Percentiles rank a stretch among this genome's conserved stretches.
phyloP scores from a whole-genome alignment of 2,329 filamentous ascomycete species.

The Penicillium vulpinum region DNA sequence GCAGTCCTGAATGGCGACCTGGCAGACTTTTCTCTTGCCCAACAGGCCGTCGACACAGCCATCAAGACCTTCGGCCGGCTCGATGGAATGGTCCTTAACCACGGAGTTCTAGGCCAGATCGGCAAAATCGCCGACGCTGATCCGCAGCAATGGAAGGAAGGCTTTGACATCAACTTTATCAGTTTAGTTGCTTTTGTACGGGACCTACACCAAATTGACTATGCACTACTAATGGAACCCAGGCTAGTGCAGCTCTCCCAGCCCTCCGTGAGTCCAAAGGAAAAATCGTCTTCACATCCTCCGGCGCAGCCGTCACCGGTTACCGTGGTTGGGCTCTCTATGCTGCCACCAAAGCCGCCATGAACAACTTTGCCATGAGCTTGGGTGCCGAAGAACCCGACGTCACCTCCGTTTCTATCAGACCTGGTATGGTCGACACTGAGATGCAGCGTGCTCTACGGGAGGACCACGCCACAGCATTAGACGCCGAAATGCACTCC shows the following conservation, averaged over 20 bases:
- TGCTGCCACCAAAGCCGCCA: conserved; percentile 39
- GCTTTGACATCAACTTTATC: conserved; percentile 85
- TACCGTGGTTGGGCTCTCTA: conserved; percentile 41
- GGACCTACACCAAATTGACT: conserved; percentile 5
- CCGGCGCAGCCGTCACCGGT: conserved; percentile 33
- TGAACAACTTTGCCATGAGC: conserved; percentile 35
- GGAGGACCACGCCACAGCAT: conserved; percentile 63
- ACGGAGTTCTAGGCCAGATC: conserved; percentile 77
- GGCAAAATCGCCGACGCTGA: conserved; percentile 66
- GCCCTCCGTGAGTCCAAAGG: conserved; percentile 37
- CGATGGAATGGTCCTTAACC: conserved; percentile 84
- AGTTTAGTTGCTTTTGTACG: conserved; percentile 75
- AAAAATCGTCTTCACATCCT: conserved; percentile 39
- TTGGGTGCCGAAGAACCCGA: conserved; percentile 33
- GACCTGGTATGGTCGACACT: conserved; percentile 39
- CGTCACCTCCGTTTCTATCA: conserved; percentile 30
- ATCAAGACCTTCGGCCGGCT: conserved; percentile 68
- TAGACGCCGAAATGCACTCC: conserved; percentile 58
- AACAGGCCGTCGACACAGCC: conserved; percentile 65
- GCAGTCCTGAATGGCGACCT: conserved; percentile 60
- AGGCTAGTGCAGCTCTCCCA: conserved; percentile 35
- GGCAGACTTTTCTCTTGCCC: conserved; percentile 54
- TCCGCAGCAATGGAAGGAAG: conserved; percentile 70
- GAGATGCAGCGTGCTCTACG: conserved; percentile 62
- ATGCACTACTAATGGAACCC: not conserved